Evolutionary conservation across 371 early-diverging fungal genomes (phyloP), one percentile per base, ranked within the genome.

Genomic region (Neoconidiobolus thromboides): DNA sequence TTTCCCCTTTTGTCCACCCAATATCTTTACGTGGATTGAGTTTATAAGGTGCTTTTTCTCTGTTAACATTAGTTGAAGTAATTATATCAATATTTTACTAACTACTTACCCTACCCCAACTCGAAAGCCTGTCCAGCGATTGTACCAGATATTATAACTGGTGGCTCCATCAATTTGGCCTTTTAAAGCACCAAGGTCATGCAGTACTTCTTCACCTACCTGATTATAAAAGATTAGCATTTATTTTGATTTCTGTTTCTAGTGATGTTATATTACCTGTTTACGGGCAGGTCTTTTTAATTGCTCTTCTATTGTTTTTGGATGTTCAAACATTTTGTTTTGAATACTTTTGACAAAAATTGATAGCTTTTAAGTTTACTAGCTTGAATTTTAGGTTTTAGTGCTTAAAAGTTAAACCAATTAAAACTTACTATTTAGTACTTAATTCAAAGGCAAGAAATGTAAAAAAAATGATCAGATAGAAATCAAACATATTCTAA

Each of bases 131-230:
- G 71, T 69, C 68, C 78, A 82, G 55, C 72, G 74, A 68, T 80
- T 78, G 68, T 86, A 86, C 81, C 86, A 89, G 51, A 89, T 85
- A 65, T 89, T 89, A 64, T 81, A 87, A 10, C 75, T 73, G 57
- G 75, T 72, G 39, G 76, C 76, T 14, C 49, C 65, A 71, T 75
- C 43, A 71, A 70, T 65, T 67, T 64, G 51, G 65, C 67, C 43
- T 70, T 72, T 48, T 64, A 64, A 46, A 70, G 50, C 51, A 3
- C 60, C 60, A 52, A 69, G 70, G 44, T 71, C 73, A 58, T 72
- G 73, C 26, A 74, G 65, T 43, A 69, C 65, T 36, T 66, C 71
- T 61, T 71, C 68, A 60, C 67, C 67, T 14, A 74, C 71, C 74
- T 74, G 62, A 7, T 48, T 50, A 39, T 41, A 42, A 48, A 51